These are phyloP conservation scores for Viola odorata DNA, from an alignment of 345 rosid genomes.

Conservation along the genomic window DNA sequence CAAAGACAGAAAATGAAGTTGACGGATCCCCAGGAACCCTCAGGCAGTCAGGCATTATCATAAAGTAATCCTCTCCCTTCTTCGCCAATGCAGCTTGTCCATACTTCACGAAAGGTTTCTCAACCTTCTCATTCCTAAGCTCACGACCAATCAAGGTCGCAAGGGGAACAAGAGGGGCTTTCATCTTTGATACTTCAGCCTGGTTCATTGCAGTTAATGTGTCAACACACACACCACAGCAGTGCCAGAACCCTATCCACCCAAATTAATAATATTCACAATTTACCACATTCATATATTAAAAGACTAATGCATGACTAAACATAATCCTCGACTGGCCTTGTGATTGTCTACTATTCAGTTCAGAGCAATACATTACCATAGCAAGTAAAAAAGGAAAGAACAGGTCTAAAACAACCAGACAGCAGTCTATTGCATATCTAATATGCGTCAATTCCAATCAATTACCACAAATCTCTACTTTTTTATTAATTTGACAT, in stretches of 20 bases:
- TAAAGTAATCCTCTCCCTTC: constrained; percentile 96
- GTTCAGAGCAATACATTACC: background rate
- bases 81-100: constrained; percentile 97
- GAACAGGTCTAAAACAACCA: background rate
- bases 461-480: background rate
- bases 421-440: background rate
- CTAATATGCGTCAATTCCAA: background rate
- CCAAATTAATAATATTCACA: constrained; percentile 4
- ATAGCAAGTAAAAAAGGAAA: background rate
- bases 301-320: constrained; percentile 1
- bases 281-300: background rate
- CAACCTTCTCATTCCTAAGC: constrained; percentile 78
- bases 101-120: constrained; percentile 77
- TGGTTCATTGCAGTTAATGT: constrained; percentile 55
- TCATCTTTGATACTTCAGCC: constrained; percentile 55
- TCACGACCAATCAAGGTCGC: constrained; percentile 90
- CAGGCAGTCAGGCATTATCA: constrained; percentile 69
- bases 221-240: constrained; percentile 41
- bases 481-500: background rate
- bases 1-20: constrained; percentile 88
- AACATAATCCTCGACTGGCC: background rate
- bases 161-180: constrained; percentile 78
- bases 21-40: constrained; percentile 75
- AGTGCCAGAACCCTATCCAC: constrained; percentile 20
- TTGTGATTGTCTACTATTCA: background rate